Base-by-base conservation (phyloP, 2,329 filamentous ascomycete genomes). In the Fusarium xylarioides region DNA sequence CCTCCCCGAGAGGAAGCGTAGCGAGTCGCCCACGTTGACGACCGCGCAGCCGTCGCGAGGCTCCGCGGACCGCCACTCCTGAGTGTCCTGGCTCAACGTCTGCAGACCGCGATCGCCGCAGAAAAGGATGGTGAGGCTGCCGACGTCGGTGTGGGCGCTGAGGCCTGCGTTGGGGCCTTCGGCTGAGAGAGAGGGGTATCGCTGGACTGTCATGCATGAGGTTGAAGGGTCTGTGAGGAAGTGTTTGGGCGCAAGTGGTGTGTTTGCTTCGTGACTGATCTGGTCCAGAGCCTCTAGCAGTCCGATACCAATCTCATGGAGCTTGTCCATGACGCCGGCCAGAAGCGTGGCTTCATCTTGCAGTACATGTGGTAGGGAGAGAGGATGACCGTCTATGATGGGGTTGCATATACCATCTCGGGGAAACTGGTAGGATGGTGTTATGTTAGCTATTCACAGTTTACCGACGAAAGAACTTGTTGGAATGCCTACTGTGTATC, bases 141-240 rank as follows among this genome's bases (percentile, higher is more conserved):
- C 38, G 7, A 46, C 38, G n/a, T 56, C 54, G n/a, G 54, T 56
- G 30, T 56, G 54, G n/a, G 54, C 38, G 54, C 38, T 44, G 28
- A 56, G 54, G 14, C 38, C 38, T 21, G 54, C 54, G 5, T 56
- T 46, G 12, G 38, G 21, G 15, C 38, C n/a, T 5, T 56, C 28
- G 28, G 7, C 35, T 19, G 38, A 56, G 14, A 56, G 38, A 28
- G 38, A 56, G 28, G n/a, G 54, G 18, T 56, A 46, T 46, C 38
- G 38, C n/a, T 46, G 38, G n/a, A 46, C 54, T 5, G 30, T 46
- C 38, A 56, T 46, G 30, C 38, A 56, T 1, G 54, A 46, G 21
- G 54, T 56, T 4, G 54, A 35, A 15, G 38, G 30, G 18, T 46
- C 30, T 11, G n/a, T 23, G 2, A 34, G 54, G 38, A 15, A 10